Base-by-base conservation (phyloP, 2,329 filamentous ascomycete genomes). In the Pseudogymnoascus sp. region DNA sequence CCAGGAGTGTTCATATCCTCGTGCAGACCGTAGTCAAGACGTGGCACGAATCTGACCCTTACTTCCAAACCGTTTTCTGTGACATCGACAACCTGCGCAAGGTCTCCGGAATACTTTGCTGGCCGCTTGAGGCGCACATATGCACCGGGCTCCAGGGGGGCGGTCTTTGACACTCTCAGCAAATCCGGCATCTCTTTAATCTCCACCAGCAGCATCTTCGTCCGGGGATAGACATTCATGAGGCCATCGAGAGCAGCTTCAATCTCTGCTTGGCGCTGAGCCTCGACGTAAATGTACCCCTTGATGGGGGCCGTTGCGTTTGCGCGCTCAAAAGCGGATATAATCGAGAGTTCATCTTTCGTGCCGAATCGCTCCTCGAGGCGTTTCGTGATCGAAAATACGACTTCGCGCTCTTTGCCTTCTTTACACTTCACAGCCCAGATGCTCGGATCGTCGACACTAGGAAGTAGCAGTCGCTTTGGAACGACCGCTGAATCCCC, bases 171-270 rank as follows among this genome's bases (percentile, higher is more conserved):
- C 28, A 96, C 91, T 61, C 92, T 87, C 17, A 99, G 82, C n/a
- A 99, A 83, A 76, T 97, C 95, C 1, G 95, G 93, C 87, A 97
- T 96, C 76, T 99, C 95, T 75, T 96, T 96, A 71, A 97, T 92
- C 60, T 95, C 91, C 44, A 99, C 91, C 61, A 97, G 80, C 50
- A 93, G 85, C 78, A 95, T 88, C 76, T 92, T 95, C 28, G 86
- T 89, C 64, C 91, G 87, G 62, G 93, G 90, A 74, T 97, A 99
- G 38, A 96, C 89, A 72, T 96, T 92, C 66, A 91, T 84, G 71
- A 99, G 85, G 44, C 88, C 90, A 66, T 96, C 90, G 44, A 96
- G 80, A 7, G 91, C 90, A 62, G 87, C 82, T 71, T 93, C 80
- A 68, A 97, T 91, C 76, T 97, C 92, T 53, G 90, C 90, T 74